Percentiles rank a stretch among this genome's conserved stretches.
Evolutionary conservation across 768 basidiomycete species (phyloP).

Genomic region (Tremella yokohamensis): DNA sequence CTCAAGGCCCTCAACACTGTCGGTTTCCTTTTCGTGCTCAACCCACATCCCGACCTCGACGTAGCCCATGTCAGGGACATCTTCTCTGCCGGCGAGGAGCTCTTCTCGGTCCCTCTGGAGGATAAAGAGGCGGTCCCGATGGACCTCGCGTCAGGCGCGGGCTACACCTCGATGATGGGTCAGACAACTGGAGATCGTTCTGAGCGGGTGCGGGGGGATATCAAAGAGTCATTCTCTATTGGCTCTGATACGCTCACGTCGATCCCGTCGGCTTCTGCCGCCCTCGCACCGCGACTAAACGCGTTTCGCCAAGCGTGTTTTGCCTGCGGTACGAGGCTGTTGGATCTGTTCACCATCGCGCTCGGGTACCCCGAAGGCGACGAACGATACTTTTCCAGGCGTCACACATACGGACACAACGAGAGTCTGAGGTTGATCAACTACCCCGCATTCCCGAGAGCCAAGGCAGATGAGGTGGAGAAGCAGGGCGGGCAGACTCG

Average conservation of each 20-base stretch:
- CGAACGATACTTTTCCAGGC: background rate
- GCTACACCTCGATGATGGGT: slow-evolving; percentile 13
- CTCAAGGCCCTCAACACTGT: slow-evolving; percentile 12
- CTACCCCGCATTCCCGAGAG: slow-evolving; percentile 8
- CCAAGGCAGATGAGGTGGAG: background rate
- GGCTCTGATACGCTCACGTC: slow-evolving; percentile 2
- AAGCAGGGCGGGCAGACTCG: background rate
- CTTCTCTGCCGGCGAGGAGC: slow-evolving; percentile 4
- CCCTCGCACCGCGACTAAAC: background rate
- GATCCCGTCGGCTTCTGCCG: background rate
- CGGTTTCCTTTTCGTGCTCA: slow-evolving; percentile 8
- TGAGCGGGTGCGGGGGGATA: slow-evolving; percentile 6
- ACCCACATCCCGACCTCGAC: slow-evolving; percentile 2
- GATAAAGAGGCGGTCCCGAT: slow-evolving; percentile 8
- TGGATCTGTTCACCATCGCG: slow-evolving; percentile 12
- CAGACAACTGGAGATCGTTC: slow-evolving; percentile 5
- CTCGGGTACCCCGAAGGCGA: slow-evolving; percentile 7
- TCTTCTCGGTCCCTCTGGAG: slow-evolving; percentile 3
- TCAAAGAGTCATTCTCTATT: slow-evolving; percentile 12
- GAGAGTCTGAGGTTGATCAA: slow-evolving; percentile 11
- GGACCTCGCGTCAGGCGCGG: slow-evolving; percentile 3
- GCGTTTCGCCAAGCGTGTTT: slow-evolving; percentile 11
- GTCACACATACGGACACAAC: slow-evolving; percentile 7
- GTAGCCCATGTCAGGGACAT: slow-evolving; percentile 4
- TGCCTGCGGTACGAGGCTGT: background rate